phyloP scores from a whole-genome alignment of 2,329 filamentous ascomycete genomes.

The Fusarium cyanostomum region DNA sequence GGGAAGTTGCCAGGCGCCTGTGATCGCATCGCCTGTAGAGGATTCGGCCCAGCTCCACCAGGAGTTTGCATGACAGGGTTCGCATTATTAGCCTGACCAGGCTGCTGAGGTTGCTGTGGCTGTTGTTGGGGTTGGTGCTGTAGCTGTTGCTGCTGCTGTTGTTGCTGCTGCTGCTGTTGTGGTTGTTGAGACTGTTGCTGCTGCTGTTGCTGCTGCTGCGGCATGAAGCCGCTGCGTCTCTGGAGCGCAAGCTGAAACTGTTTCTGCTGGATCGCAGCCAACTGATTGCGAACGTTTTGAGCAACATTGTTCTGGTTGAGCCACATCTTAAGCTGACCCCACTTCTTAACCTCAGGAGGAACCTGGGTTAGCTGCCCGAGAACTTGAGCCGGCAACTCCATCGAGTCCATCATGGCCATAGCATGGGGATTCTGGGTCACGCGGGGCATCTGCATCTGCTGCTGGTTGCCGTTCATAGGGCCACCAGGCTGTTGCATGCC shows the following conservation, averaged over 20 bases:
- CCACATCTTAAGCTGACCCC: slow-evolving; percentile 58
- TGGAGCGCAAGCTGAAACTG: slow-evolving; percentile 52
- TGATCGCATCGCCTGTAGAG: slow-evolving; percentile 40
- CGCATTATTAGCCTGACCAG: slow-evolving; percentile 45
- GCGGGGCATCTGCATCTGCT: slow-evolving; percentile 43
- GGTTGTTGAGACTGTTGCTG: slow-evolving; percentile 23
- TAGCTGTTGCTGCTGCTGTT: slow-evolving; percentile 32
- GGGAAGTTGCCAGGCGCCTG: slow-evolving; percentile 43
- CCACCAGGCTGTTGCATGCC: slow-evolving; percentile 46
- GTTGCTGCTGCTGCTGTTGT: slow-evolving; percentile 23
- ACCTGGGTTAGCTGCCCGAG: slow-evolving; percentile 45
- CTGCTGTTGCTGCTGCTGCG: slow-evolving; percentile 39
- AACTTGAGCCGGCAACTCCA: slow-evolving; percentile 57
- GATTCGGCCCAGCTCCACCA: slow-evolving; percentile 41
- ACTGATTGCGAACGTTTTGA: slow-evolving; percentile 45
- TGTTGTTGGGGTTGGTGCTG: slow-evolving; percentile 26
- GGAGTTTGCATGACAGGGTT: slow-evolving; percentile 38
- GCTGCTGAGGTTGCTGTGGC: slow-evolving; percentile 35
- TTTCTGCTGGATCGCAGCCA: slow-evolving; percentile 49
- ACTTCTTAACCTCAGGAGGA: slow-evolving; percentile 58
- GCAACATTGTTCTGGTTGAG: slow-evolving; percentile 50
- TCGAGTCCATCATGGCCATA: slow-evolving; percentile 56
- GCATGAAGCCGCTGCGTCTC: slow-evolving; percentile 44
- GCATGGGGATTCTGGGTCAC: slow-evolving; percentile 47
- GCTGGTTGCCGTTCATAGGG: slow-evolving; percentile 41